Evolutionary conservation across 345 rosid genomes (phyloP).

Genomic region (Clausena lansium): DNA sequence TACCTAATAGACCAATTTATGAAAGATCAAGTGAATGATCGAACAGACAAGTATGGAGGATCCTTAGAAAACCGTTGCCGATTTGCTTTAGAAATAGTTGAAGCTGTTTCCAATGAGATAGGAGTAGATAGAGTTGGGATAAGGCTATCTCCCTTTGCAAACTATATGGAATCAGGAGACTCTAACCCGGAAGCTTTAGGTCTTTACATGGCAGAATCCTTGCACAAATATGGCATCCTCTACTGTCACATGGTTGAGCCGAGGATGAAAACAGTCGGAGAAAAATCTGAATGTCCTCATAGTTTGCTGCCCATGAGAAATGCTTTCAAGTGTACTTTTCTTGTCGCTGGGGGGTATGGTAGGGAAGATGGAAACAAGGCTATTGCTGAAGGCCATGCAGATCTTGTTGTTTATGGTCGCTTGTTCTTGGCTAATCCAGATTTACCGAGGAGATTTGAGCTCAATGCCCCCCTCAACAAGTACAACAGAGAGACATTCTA

Average conservation of each 20-base stretch:
- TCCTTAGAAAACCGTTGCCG: constrained; percentile 65
- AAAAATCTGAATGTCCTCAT: constrained; percentile 29
- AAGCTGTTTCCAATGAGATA: constrained; percentile 60
- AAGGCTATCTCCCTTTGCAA: constrained; percentile 59
- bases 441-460: constrained; percentile 60
- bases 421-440: constrained; percentile 72
- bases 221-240: constrained; percentile 53
- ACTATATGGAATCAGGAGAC: constrained; percentile 54
- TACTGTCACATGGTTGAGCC: constrained; percentile 77
- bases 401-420: constrained; percentile 66
- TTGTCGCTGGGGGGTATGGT: constrained; percentile 59
- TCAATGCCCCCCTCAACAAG: constrained; percentile 55
- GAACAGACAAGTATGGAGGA: constrained; percentile 72
- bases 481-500: constrained; percentile 55
- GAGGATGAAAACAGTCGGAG: constrained; percentile 40
- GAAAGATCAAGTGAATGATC: constrained; percentile 69
- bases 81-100: constrained; percentile 61
- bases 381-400: constrained; percentile 42
- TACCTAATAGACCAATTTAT: constrained; percentile 69
- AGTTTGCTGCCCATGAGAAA: constrained; percentile 58
- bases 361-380: constrained; percentile 53
- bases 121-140: constrained; percentile 76
- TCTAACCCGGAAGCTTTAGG: constrained; percentile 60
- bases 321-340: constrained; percentile 61
- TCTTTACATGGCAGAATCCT: constrained; percentile 53